Evolutionary conservation across 2,329 filamentous ascomycete genomes (phyloP).

Genomic region (Exophiala sp.): DNA sequence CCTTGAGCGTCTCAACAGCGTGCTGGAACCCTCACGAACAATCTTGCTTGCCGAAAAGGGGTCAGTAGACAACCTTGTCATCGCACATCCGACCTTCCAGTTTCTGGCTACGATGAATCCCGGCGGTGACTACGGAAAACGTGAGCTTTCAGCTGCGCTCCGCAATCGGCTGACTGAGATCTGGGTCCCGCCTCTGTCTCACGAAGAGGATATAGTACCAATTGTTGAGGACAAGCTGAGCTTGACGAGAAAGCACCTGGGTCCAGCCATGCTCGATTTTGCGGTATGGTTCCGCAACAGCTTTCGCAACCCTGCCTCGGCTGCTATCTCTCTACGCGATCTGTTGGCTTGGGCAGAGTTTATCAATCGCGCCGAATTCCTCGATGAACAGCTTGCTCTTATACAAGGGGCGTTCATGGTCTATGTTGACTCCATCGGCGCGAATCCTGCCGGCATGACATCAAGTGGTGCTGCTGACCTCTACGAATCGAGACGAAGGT

Average conservation of each 20-base stretch:
- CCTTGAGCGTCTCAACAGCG: slow-evolving; percentile 89
- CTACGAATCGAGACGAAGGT: slow-evolving; percentile 63
- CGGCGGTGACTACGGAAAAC: slow-evolving; percentile 96
- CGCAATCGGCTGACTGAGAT: slow-evolving; percentile 98
- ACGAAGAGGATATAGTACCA: slow-evolving; percentile 76
- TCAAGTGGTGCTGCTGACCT: slow-evolving; percentile 66
- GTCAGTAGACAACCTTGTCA: slow-evolving; percentile 70
- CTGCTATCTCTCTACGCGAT: slow-evolving; percentile 83
- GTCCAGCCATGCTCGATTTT: slow-evolving; percentile 71
- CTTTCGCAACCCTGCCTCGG: slow-evolving; percentile 68
- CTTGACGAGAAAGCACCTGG: slow-evolving; percentile 50
- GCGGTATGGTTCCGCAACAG: slow-evolving; percentile 85
- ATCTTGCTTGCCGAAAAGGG: slow-evolving; percentile 93
- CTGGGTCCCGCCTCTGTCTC: slow-evolving; percentile 86
- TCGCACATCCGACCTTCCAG: slow-evolving; percentile 73
- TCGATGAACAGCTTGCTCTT: slow-evolving; percentile 48
- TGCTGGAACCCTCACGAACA: slow-evolving; percentile 80
- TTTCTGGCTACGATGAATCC: slow-evolving; percentile 99
- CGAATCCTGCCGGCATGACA: slow-evolving; percentile 84
- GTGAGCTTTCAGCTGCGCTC: slow-evolving; percentile 88
- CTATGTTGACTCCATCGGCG: slow-evolving; percentile 90
- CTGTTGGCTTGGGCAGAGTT: slow-evolving; percentile 91
- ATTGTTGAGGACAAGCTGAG: slow-evolving; percentile 75
- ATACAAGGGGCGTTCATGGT: slow-evolving; percentile 91
- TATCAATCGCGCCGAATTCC: slow-evolving; percentile 60